A percentile compares a stretch with the other conserved stretches of the same genome.
phyloP scores from a whole-genome alignment of 768 basidiomycete species.

The Lactarius pseudohatsudake region DNA sequence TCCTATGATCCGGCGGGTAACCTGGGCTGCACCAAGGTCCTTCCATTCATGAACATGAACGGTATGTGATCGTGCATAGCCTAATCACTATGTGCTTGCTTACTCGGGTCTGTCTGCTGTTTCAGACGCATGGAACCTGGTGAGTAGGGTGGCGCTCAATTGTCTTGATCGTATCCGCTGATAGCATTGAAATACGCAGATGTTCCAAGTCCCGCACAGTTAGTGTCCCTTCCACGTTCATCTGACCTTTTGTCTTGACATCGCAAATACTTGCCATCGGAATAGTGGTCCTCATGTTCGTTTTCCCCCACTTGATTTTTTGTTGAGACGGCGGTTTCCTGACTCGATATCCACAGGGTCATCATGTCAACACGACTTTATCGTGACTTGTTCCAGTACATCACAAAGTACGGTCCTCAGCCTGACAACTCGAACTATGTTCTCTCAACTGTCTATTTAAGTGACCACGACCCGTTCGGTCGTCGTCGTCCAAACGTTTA shows the following conservation, averaged over 20 bases:
- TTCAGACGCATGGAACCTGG: constrained; percentile 27
- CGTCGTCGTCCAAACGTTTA: constrained; percentile 26
- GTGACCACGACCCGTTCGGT: constrained; percentile 24
- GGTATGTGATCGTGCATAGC: constrained; percentile 14
- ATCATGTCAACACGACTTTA: constrained; percentile 27
- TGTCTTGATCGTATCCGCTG: neutral
- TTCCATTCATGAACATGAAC: constrained; percentile 25
- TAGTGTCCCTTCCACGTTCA: constrained; percentile 12
- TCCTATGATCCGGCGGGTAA: neutral
- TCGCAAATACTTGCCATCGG: neutral
- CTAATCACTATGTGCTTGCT: neutral
- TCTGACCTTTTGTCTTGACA: neutral
- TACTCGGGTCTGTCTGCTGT: neutral
- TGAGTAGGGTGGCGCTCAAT: neutral
- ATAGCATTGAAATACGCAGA: constrained; percentile 15
- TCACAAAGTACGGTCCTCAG: constrained; percentile 22
- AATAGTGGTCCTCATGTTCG: constrained; percentile 29
- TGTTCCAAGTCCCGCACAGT: constrained; percentile 30
- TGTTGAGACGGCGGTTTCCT: neutral
- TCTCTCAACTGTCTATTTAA: constrained; percentile 24
- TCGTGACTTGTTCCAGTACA: constrained; percentile 28
- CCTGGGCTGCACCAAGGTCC: constrained; percentile 7
- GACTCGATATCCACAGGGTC: constrained; percentile 16
- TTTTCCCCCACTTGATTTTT: neutral
- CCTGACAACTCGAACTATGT: constrained; percentile 10